Base-by-base conservation (phyloP, 345 rosid genomes). In the Aquilaria malaccensis region DNA sequence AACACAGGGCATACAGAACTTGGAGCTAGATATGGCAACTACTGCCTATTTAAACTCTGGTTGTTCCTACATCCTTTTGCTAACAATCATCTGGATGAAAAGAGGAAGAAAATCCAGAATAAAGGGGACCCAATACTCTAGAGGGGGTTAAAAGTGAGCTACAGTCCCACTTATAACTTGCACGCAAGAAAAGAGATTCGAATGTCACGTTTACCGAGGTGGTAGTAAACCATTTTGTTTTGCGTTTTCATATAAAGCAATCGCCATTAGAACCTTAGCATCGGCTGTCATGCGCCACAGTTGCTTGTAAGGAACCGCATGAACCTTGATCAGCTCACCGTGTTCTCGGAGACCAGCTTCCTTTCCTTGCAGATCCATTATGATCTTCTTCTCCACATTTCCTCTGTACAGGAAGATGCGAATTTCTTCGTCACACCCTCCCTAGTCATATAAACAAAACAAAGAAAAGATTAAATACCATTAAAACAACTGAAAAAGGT, bases 391-490 rank as follows among this genome's bases (percentile, higher is more conserved):
- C 37, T 74, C 80, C n/a, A 93, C 89, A 59, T 58, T 9, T 41
- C 77, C 80, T 83, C 76, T 81, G 69, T 84, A 89, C 10, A 89
- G 76, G 72, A 87, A 87, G 70, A 93, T 52, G 53, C 94, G 72
- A 51, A 93, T 61, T 76, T 85, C 97, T 79, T 93, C 97, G 58
- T 93, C 97, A n/a, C 97, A 85, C 29, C 97, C 96, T 69, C 98
- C 98, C 98, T 87, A 63, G 7, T 12, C 59, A 80, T 22, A 63
- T 30, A 48, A 68, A 67, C 47, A 32, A 22, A 22, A 22, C 22
- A 49, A 63, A 50, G 45, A 54, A 58, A 56, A 13, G 52, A 45
- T 14, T 2, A 31, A 48, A 30, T 14, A 43, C 30, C 10, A n/a
- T 7, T 3, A 15, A 10, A 33, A 46, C 11, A 48, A 51, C 47